Conservation (phyloP, 1,139 yeast species). For the Diutina sp. region DNA sequence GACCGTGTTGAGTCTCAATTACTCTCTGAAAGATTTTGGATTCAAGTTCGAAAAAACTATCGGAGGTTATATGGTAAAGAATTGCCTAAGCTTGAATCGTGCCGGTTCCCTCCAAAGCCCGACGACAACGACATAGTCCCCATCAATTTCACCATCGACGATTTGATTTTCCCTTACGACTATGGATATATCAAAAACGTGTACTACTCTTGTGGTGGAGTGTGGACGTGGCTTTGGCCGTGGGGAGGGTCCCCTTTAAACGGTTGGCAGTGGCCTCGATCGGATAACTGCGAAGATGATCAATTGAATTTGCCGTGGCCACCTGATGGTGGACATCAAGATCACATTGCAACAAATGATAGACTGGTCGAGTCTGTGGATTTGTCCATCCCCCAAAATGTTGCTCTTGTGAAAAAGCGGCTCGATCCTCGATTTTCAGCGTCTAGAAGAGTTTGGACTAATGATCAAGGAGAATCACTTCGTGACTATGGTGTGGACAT, state of each 20-base stretch:
- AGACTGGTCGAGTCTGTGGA: constrained; percentile 10
- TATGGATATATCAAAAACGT: constrained; percentile 47
- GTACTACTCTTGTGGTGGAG: constrained; percentile 33
- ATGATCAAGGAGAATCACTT: constrained; percentile 70
- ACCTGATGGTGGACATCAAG: constrained; percentile 62
- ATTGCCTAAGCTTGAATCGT: constrained; percentile 35
- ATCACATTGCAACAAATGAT: constrained; percentile 7
- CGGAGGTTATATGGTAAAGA: constrained; percentile 23
- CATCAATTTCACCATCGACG: constrained; percentile 36
- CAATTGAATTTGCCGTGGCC: constrained; percentile 74
- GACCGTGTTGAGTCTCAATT: constrained; percentile 68
- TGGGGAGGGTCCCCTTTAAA: constrained; percentile 38
- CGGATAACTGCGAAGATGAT: constrained; percentile 40
- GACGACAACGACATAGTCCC: constrained; percentile 6
- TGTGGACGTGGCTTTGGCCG: constrained; percentile 55
- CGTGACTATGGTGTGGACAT: constrained; percentile 79
- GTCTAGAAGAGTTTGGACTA: constrained; percentile 48
- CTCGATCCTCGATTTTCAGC: constrained; percentile 12
- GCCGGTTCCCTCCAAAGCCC: constrained; percentile 19
- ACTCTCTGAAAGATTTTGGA: constrained; percentile 39
- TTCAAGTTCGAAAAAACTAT: constrained; percentile 35
- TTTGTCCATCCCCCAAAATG: constrained; percentile 7
- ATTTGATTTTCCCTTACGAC: constrained; percentile 73
- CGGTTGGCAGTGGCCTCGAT: constrained; percentile 38
- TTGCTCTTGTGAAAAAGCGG: constrained; percentile 7